Evolutionary conservation across 2,329 filamentous ascomycete species (phyloP), one percentile per base, ranked within the genome.

Genomic region (Elsinoe arachidis): DNA sequence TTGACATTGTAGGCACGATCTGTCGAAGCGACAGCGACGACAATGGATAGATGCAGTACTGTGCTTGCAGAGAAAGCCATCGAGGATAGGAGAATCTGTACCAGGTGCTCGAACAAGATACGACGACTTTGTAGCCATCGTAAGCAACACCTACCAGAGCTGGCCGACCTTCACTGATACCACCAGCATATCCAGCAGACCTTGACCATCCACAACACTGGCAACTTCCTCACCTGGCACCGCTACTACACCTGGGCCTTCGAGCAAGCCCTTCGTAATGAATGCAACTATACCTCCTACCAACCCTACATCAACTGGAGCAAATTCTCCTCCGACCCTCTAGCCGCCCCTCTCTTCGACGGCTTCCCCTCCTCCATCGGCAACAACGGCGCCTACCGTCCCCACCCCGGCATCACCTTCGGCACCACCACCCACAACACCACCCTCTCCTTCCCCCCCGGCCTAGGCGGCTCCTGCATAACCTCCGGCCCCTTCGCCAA

Each of bases 301-400:
- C 70, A 71, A 35, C 71, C 72, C 68, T 80, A 80, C 69, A 76
- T 74, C 71, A 76, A 80, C 65, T 81, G 78, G 75, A 71, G 71
- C 2, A 70, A 71, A 54, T 75, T 73, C 67, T 67, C 72, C 5
- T 58, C 67, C 2, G 72, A 80, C 15, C 58, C 57, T 14, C 37
- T 58, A 34, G 71, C 72, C 39, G 80, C 76, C 0, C 75, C 78
- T 3, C 64, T 80, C 51, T 80, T 82, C 54, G 78, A 82, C 60
- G 79, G 79, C 41, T 76, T 72, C 58, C 73, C 72, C 17, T 75
- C 73, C n/a, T 68, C 72, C 23, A 61, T 62, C 55, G 56, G 61
- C 38, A 57, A 57, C 46, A 59, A 62, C 35, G 61, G 61, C 15
- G 56, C 33, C 2, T 55, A 60, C 35, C 43, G 54, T 15, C 21